Percentiles rank a stretch among this genome's conserved stretches.
These are phyloP conservation scores for Trichosanthes cucumerina DNA, from an alignment of 306 rosid genomes.

Conservation along the genomic window DNA sequence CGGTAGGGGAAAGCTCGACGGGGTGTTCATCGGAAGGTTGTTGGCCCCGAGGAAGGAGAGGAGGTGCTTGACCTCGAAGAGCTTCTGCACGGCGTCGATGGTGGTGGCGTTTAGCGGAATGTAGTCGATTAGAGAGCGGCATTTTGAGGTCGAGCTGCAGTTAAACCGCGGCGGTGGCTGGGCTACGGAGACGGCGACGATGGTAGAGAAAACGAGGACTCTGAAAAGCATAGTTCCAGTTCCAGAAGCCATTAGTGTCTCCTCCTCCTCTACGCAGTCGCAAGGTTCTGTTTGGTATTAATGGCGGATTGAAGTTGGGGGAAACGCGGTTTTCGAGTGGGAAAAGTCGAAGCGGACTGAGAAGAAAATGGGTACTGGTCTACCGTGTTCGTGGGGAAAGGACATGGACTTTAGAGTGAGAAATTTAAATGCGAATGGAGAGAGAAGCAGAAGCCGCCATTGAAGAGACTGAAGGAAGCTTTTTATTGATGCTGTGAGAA, in stretches of 20 bases:
- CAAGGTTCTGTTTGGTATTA: neutral
- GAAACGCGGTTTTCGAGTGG: neutral
- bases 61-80: conserved; percentile 51
- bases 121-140: conserved; percentile 41
- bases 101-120: conserved; percentile 30
- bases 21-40: conserved; percentile 21
- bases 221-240: conserved; percentile 8
- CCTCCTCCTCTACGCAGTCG: neutral
- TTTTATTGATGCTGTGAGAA: neutral
- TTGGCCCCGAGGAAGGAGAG: conserved; percentile 50
- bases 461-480: neutral
- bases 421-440: neutral
- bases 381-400: neutral
- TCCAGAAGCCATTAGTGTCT: neutral
- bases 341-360: neutral
- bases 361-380: neutral
- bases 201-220: neutral
- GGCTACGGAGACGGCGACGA: conserved; percentile 14
- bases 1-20: neutral
- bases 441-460: neutral
- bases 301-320: neutral
- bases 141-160: conserved; percentile 29
- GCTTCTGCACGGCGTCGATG: conserved; percentile 28
- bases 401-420: neutral
- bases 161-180: conserved; percentile 22